Percentiles rank a stretch among this genome's conserved stretches.
Evolutionary conservation across 495 filamentous ascomycete genomes (phyloP).

Genomic region (Lasiosphaeria ovina): DNA sequence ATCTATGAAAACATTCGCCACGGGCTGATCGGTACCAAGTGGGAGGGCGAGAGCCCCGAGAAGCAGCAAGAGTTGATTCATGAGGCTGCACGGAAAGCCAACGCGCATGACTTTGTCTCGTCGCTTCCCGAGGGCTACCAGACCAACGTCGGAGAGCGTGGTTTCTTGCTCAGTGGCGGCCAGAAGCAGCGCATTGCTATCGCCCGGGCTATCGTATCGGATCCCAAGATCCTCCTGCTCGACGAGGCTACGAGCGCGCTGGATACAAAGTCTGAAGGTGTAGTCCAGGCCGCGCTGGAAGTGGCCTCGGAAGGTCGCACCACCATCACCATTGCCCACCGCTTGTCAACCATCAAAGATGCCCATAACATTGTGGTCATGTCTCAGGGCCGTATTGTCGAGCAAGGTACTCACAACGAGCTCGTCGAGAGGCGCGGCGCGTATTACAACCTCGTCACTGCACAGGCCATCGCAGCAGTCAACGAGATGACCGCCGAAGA

Average conservation of each 20-base stretch:
- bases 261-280: constrained; percentile 93
- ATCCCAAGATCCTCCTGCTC: constrained; percentile 90
- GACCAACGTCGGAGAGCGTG: constrained; percentile 92
- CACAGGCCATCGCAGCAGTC: constrained; percentile 58
- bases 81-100: constrained; percentile 84
- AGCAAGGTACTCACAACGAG: constrained; percentile 72
- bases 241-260: constrained; percentile 94
- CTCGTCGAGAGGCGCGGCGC: constrained; percentile 60
- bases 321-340: constrained; percentile 94
- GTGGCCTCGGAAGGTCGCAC: constrained; percentile 85
- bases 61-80: constrained; percentile 66
- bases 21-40: constrained; percentile 81
- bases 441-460: constrained; percentile 55
- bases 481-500: constrained; percentile 53
- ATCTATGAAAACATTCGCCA: constrained; percentile 85
- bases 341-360: constrained; percentile 87
- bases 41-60: constrained; percentile 64
- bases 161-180: constrained; percentile 87
- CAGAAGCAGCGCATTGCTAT: constrained; percentile 92
- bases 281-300: constrained; percentile 91
- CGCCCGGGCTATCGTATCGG: constrained; percentile 84
- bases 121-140: constrained; percentile 86
- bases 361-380: constrained; percentile 97
- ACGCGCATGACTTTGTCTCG: constrained; percentile 87
- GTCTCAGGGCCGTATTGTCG: constrained; percentile 77